phyloP scores from a whole-genome alignment of 495 filamentous ascomycete species.

The Daldinia concentrica region DNA sequence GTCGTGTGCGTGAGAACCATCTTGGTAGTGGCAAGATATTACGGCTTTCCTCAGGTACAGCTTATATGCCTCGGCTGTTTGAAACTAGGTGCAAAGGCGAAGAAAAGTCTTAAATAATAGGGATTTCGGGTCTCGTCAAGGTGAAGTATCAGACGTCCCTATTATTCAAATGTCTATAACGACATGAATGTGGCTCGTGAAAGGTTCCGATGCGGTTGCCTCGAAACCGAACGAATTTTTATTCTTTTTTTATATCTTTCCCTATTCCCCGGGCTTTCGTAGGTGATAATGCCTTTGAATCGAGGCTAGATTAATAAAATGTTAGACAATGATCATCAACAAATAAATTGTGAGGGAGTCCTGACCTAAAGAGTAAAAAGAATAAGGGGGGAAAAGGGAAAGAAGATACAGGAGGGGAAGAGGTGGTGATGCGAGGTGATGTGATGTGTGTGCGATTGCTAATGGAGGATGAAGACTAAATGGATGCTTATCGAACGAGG shows the following conservation, averaged over 20 bases:
- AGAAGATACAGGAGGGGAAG: not conserved
- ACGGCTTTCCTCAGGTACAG: no score
- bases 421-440: slow-evolving; percentile 35
- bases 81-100: not conserved
- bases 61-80: slow-evolving; percentile 1
- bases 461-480: slow-evolving; percentile 5
- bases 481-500: slow-evolving; percentile 9
- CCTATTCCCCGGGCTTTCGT: not conserved
- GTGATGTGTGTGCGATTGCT: slow-evolving; percentile 19
- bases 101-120: not conserved
- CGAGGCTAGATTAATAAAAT: slow-evolving; percentile 16
- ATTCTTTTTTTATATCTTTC: not conserved
- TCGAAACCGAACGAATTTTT: slow-evolving; percentile 23
- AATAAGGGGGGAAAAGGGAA: slow-evolving; percentile 1
- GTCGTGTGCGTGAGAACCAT: slow-evolving; percentile 74
- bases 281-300: slow-evolving; percentile 9
- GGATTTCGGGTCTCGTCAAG: slow-evolving; percentile 18
- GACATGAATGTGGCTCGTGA: slow-evolving; percentile 29
- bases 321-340: slow-evolving; percentile 23
- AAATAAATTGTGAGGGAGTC: not conserved
- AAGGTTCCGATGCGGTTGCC: slow-evolving; percentile 20
- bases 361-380: slow-evolving; percentile 8
- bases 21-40: no score
- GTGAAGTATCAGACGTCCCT: slow-evolving; percentile 31
- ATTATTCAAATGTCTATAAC: slow-evolving; percentile 9